These are phyloP conservation scores for Rhodamnia argentea DNA, from an alignment of 345 rosid species.

Conservation along the genomic window DNA sequence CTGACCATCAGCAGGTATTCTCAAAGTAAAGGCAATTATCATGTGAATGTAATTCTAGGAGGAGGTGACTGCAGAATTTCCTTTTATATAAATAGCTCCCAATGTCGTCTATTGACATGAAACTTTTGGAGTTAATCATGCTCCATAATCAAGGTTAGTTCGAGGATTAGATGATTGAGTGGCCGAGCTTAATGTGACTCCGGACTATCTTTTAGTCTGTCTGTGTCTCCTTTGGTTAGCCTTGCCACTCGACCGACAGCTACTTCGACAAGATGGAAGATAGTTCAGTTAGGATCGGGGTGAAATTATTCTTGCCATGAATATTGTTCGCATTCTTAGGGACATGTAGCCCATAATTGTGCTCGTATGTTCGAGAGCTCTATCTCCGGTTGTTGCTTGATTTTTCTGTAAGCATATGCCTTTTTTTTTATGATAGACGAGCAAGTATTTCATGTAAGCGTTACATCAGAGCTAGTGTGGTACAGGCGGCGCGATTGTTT, in stretches of 20 bases:
- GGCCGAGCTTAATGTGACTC: background rate
- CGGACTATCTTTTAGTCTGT: background rate
- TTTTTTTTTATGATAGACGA: background rate
- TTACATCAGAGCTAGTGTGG: background rate
- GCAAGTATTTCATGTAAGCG: background rate
- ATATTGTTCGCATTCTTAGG: constrained; percentile 17
- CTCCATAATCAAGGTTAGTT: background rate
- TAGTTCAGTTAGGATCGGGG: background rate
- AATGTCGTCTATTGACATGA: background rate
- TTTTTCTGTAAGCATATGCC: background rate
- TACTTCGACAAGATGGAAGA: background rate
- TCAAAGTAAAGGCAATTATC: background rate
- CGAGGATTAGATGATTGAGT: background rate
- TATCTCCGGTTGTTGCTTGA: background rate
- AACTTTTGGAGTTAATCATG: background rate
- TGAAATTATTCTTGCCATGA: constrained; percentile 1
- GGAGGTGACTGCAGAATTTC: background rate
- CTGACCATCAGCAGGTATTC: background rate
- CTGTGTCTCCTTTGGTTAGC: background rate
- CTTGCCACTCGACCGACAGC: background rate
- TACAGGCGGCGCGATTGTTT: background rate
- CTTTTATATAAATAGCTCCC: background rate
- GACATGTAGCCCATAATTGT: constrained; percentile 30
- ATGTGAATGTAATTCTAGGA: background rate
- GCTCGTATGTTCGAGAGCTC: constrained; percentile 10